phyloP scores from a whole-genome alignment of 31 red algal species.

The Pterothamnion heteromorphum region DNA sequence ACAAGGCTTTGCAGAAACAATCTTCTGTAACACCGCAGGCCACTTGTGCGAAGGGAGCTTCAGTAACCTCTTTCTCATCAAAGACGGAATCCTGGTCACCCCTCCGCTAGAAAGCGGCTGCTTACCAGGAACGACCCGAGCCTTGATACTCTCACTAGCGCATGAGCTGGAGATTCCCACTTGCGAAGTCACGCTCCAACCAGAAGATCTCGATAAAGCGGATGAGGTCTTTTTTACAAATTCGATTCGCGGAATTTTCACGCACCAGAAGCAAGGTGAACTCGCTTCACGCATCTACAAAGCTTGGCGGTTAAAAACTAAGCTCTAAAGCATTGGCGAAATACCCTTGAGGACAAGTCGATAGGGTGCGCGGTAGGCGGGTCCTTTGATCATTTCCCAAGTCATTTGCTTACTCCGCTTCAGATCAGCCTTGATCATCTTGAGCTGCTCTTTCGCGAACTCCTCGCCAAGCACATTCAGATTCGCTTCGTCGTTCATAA shows the following conservation, averaged over 20 bases:
- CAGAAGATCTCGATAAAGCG: background rate
- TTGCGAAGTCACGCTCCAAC: background rate
- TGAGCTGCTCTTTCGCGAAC: background rate
- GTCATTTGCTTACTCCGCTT: background rate
- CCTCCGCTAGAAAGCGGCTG: background rate
- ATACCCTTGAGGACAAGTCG: too few species aligned
- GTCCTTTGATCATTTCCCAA: too few species aligned
- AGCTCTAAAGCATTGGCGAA: too few species aligned
- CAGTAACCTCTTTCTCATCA: background rate
- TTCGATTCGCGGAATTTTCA: background rate
- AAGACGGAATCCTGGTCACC: background rate
- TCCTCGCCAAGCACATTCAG: background rate
- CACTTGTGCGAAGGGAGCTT: background rate
- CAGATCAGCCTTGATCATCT: background rate
- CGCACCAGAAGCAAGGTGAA: background rate
- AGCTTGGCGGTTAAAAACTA: too few species aligned
- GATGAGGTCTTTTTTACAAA: background rate
- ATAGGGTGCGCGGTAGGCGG: too few species aligned
- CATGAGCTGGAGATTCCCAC: background rate
- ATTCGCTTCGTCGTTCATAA: background rate
- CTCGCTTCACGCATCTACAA: too few species aligned
- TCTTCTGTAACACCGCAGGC: background rate
- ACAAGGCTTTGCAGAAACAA: background rate
- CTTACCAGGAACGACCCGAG: background rate
- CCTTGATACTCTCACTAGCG: background rate